Evolutionary conservation across 495 filamentous ascomycete species (phyloP), one percentile per base, ranked within the genome.

Genomic region (Cairneyella variabilis): DNA sequence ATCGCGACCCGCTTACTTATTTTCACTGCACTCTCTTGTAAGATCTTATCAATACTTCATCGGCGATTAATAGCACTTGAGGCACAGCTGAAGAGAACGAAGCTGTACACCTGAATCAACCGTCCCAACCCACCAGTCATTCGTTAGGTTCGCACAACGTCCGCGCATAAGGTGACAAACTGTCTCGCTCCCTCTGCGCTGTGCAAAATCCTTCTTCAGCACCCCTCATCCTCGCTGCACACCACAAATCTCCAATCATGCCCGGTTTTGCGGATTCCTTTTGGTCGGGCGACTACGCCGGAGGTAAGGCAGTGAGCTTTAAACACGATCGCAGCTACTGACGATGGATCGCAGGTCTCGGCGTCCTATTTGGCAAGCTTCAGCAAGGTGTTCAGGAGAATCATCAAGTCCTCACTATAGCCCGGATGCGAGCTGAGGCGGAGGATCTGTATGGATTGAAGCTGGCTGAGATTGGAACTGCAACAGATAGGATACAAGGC

Each of bases 301-400:
- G 86, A 70, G 91, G 84, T 86, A 69, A 69, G 79, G 10, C 26
- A 1, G 44, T 28, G 45, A 8, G 7, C 18, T 18, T 47, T 23
- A 36, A 27, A 14, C 32, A 20, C 16, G 39, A 22, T n/a, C 1
- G 34, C 3, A 32, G 11, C 6, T 8, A 25, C 57, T 62, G 43
- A 62, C 51, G 16, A 27, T 34, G 27, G 21, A 37, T 26, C 7
- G 28, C 46, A 89, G 86, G 93, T 30, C 82, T 99, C 52, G 93
- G 91, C 36, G 91, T 99, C 38, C 82, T 99, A 54, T 99, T 97
- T 64, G 86, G 82, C 63, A 99, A 99, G 73, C 84, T 99, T 40
- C 91, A 97, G 70, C 93, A 99, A 66, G 95, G 93, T 48, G 84
- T 90, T 37, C 80, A 90, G 64, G 95, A 97, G 71, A 95, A 99